Base-by-base conservation (phyloP, 495 filamentous ascomycete genomes). In the Trichoderma gamsii region DNA sequence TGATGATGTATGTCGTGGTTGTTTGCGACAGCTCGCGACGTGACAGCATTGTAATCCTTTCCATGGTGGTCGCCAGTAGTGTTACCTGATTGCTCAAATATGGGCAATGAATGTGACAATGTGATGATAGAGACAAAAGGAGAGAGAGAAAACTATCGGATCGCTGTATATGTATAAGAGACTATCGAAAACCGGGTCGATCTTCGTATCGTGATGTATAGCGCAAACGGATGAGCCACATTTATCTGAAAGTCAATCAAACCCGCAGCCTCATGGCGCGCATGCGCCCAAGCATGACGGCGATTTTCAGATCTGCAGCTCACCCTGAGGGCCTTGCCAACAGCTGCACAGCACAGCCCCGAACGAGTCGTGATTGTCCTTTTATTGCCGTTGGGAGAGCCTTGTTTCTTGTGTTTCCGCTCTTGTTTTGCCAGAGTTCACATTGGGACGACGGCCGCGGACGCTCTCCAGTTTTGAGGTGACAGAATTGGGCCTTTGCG, bases 1-100 rank as follows among this genome's bases (percentile, higher is more conserved):
- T 16, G 16, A 66, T 52, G 43, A 66, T 66, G 65, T 61, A 61
- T 29, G 27, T 61, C 25, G 27, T 27, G 23, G 56, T 61, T 61
- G 56, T 61, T 21, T 32, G 21, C 4, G 56, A n/a, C 23, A 61
- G 3, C 23, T 61, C 56, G 11, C 56, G 56, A 2, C 56, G 56
- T 13, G 56, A 27, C 1, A 29, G 56, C 9, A 29, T 61, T 12
- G 13, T 32, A 13, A 25, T 11, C 9, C n/a, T 2, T 11, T 61
- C 56, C 56, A 61, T 61, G 56, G 56, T 32, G 56, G 13, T 7
- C 25, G 23, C 56, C 27, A 18, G 11, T 15, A 12, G 23, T 15
- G 27, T 6, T 16, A 21, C 56, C n/a, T 21, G 2, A 2, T 16
- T 21, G 23, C 4, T 32, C 23, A 61, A 29, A 21, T 16, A 29